phyloP scores from a whole-genome alignment of 1,139 yeast genomes.

The Hyphopichia burtonii region DNA sequence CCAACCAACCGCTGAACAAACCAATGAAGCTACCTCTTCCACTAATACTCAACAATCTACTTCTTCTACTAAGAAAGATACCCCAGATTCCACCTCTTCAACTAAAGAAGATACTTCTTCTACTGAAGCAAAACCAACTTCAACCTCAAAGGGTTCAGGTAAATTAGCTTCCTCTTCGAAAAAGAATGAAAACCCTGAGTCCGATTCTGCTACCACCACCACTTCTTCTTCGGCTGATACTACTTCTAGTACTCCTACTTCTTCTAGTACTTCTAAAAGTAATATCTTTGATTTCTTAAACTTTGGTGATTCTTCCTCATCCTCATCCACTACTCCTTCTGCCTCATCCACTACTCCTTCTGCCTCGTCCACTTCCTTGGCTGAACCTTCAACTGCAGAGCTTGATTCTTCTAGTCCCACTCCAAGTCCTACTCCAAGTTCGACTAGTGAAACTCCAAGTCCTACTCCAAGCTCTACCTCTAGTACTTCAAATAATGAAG shows the following conservation, averaged over 20 bases:
- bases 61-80: neutral
- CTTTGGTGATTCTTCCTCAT: slow-evolving; percentile 1
- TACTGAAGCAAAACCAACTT: neutral
- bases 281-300: neutral
- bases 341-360: slow-evolving; percentile 3
- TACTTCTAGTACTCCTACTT: slow-evolving; percentile 3
- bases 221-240: slow-evolving; percentile 1
- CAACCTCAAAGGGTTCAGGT: slow-evolving; percentile 1
- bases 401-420: slow-evolving; percentile 1
- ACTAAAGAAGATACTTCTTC: neutral
- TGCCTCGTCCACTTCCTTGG: slow-evolving; percentile 1
- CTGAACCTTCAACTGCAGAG: neutral
- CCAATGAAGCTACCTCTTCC: too few species aligned
- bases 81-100: neutral
- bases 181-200: neutral
- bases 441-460: slow-evolving; percentile 4
- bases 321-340: slow-evolving; percentile 4
- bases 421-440: slow-evolving; percentile 1
- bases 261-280: neutral
- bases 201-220: neutral
- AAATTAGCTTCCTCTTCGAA: neutral
- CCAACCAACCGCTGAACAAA: too few species aligned
- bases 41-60: too few species aligned
- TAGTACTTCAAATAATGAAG: neutral
- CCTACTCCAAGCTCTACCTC: slow-evolving; percentile 3